Evolutionary conservation across 2,329 filamentous ascomycete species (phyloP).

Genomic region (Aspergillus luchuensis): DNA sequence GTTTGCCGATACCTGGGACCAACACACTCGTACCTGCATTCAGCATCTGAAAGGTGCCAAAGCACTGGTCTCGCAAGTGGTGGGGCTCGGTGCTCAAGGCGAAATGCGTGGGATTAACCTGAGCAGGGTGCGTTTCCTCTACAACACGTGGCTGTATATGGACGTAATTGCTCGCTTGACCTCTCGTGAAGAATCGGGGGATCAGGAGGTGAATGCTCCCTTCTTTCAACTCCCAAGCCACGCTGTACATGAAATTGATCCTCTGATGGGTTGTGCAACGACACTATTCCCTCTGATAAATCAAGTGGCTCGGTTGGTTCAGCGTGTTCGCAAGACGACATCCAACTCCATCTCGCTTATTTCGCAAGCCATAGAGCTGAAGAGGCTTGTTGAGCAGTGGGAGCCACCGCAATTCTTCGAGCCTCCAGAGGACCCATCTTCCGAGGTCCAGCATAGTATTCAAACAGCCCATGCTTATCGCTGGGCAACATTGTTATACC

Average conservation of each 20-base stretch:
- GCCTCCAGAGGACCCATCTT: conserved; percentile 64
- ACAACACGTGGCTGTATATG: conserved; percentile 73
- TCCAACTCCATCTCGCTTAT: conserved; percentile 64
- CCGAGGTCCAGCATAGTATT: conserved; percentile 63
- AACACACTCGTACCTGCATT: conserved; percentile 68
- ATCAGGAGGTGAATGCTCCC: conserved; percentile 47
- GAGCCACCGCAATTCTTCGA: conserved; percentile 60
- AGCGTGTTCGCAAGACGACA: conserved; percentile 58
- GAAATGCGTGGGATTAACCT: conserved; percentile 50
- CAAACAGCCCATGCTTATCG: conserved; percentile 69
- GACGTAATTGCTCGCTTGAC: conserved; percentile 71
- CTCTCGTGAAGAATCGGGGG: conserved; percentile 60
- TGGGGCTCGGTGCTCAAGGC: conserved; percentile 47
- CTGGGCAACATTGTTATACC: conserved; percentile 66
- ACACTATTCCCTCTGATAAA: conserved; percentile 70
- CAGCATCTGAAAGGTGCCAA: conserved; percentile 70
- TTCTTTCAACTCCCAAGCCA: conserved; percentile 45
- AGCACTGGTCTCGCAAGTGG: conserved; percentile 62
- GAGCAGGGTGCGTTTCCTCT: conserved; percentile 64
- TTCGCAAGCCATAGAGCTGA: conserved; percentile 63
- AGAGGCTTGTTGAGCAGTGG: conserved; percentile 63
- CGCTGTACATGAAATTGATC: conserved; percentile 63
- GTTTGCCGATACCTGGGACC: conserved; percentile 72
- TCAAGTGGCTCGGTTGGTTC: conserved; percentile 65
- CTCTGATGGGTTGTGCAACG: conserved; percentile 68